A percentile compares a stretch with the other conserved stretches of the same genome.
Evolutionary conservation across 805 yeast species (phyloP).

Genomic region (Cyberlindnera samutprakarnensis): DNA sequence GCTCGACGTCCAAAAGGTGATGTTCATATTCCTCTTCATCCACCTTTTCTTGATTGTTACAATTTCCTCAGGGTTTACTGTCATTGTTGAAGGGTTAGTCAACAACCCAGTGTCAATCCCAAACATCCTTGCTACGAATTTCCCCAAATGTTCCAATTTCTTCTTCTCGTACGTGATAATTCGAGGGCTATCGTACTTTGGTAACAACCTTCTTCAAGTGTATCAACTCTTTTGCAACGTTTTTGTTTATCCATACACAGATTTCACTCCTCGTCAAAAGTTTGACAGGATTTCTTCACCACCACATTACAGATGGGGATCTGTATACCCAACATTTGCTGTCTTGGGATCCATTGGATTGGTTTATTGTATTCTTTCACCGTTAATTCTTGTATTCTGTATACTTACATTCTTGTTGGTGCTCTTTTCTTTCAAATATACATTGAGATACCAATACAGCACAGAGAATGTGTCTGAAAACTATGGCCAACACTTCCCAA

Average conservation of each 20-base stretch:
- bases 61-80: slow-evolving; percentile 69
- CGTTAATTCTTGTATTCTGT: slow-evolving; percentile 60
- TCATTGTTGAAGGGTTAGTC: slow-evolving; percentile 51
- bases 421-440: slow-evolving; percentile 62
- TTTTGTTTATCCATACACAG: slow-evolving; percentile 30
- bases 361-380: slow-evolving; percentile 74
- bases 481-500: slow-evolving; percentile 62
- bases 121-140: slow-evolving; percentile 60
- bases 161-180: slow-evolving; percentile 72
- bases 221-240: slow-evolving; percentile 38
- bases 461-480: slow-evolving; percentile 51
- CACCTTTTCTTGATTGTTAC: slow-evolving; percentile 84
- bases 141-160: slow-evolving; percentile 83
- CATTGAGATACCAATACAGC: slow-evolving; percentile 50
- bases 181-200: slow-evolving; percentile 71
- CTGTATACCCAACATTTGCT: slow-evolving; percentile 68
- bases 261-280: slow-evolving; percentile 55
- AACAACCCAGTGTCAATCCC: slow-evolving; percentile 71
- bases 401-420: slow-evolving; percentile 49
- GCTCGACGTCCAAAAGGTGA: slow-evolving; percentile 67
- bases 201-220: slow-evolving; percentile 59
- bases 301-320: slow-evolving; percentile 64
- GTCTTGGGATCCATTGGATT: slow-evolving; percentile 73
- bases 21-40: slow-evolving; percentile 69
- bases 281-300: slow-evolving; percentile 36